phyloP scores from a whole-genome alignment of 257 asterid genomes.

The Parsonsia alboflavescens region DNA sequence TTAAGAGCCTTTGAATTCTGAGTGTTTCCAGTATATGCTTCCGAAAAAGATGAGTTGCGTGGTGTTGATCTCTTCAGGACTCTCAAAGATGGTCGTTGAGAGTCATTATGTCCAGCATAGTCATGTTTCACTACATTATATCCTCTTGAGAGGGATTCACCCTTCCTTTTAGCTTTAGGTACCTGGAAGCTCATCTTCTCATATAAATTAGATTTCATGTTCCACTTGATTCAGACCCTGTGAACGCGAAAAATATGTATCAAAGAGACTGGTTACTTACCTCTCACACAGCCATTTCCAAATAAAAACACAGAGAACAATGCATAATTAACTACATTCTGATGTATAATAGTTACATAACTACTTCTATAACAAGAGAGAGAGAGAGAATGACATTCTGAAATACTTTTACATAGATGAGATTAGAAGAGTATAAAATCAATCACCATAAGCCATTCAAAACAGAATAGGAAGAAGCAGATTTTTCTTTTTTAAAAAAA shows the following conservation, averaged over 20 bases:
- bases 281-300: neutral
- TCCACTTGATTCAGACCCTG: constrained; percentile 16
- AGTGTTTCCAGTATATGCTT: constrained; percentile 19
- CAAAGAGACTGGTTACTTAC: neutral
- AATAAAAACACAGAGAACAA: neutral
- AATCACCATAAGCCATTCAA: neutral
- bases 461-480: neutral
- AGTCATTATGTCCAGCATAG: constrained; percentile 13
- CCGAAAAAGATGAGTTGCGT: constrained; percentile 13
- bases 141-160: constrained; percentile 11
- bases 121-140: constrained; percentile 9
- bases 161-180: constrained; percentile 11
- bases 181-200: constrained; percentile 14
- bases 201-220: constrained; percentile 15
- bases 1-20: constrained; percentile 15
- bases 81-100: constrained; percentile 15
- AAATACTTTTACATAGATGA: neutral
- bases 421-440: neutral
- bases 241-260: neutral
- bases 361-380: neutral
- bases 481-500: neutral
- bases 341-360: neutral
- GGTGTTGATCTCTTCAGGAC: constrained; percentile 27
- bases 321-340: neutral
- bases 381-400: neutral